Evolutionary conservation across 257 asterid genomes (phyloP), one percentile per base, ranked within the genome.

Genomic region (Nicotiana tomentosiformis): DNA sequence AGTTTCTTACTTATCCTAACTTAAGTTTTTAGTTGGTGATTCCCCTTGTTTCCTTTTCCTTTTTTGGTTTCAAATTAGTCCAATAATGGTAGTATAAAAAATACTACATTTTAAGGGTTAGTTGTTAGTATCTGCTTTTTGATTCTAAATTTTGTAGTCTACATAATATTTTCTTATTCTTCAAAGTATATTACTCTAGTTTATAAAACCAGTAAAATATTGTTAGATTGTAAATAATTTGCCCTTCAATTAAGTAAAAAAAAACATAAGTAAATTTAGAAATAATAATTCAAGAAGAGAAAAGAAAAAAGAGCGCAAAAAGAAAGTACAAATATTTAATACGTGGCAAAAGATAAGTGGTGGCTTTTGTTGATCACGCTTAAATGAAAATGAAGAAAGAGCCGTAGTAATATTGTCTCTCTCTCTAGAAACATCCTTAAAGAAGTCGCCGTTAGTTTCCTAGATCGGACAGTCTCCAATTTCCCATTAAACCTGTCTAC

Each of bases 391-490:
- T 8, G 46, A 29, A 76, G 64, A 76, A 56, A 51, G 80, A 76
- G 37, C 58, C 43, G 32, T 18, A 18, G 61, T 74, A 49, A 1
- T 49, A 23, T 23, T 4, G 14, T 5, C 33, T 55, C 79, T 84
- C 89, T 90, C 88, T 91, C 95, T 86, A 77, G 87, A 89, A 87
- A 68, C 87, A 77, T 85, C 89, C 79, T 77, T 66, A 43, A 37
- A 7, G 39, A 68, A 51, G 77, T 84, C 72, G 84, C 89, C 85
- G 91, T 83, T 84, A 89, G 84, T 84, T 68, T 80, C 60, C 9
- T 0, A 69, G 82, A 83, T 79, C 86, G 32, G 43, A 83, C 80
- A 32, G 58, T 67, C 74, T 56, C 80, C 46, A 33, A 66, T 17
- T 67, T 53, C 23, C 64, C 61, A 37, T 12, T 57, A 35, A 61